Base-by-base conservation (phyloP, 768 basidiomycete species). In the Pleurotus giganteus region DNA sequence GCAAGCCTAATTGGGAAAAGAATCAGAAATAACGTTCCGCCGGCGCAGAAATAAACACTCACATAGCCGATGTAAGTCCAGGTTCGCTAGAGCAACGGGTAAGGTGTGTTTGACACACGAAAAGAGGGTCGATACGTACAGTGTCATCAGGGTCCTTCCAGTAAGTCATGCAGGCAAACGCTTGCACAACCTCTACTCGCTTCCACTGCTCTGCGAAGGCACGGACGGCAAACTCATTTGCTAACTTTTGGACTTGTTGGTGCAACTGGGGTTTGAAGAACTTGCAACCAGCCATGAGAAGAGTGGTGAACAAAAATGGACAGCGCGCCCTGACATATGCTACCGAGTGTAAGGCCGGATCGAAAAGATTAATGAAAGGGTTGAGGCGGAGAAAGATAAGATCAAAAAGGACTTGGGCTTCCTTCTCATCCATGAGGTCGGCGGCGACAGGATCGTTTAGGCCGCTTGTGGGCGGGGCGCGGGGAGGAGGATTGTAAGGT, bases 61-160 rank as follows among this genome's bases (percentile, higher is more conserved):
- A 88, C 89, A 69, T 91, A 88, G 55, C 91, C 91, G 66, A 94
- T 90, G 66, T 88, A 93, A 51, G 82, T 88, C 91, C 91, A 94
- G 11, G 90, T 91, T 42, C 86, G 81, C 88, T 90, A 65, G 24
- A 54, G 57, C 34, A 32, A 54, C 28, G 47, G 49, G 27, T 27
- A 57, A 55, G 58, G 57, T 65, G 60, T 36, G 58, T 43, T 63
- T 50, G 61, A 60, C 31, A 29, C 36, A 46, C 11, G 57, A 27
- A 51, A 26, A 45, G 41, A 50, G 52, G 32, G 54, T 54, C 47
- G 37, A 55, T 52, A 69, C 80, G 44, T 59, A 89, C 88, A 53
- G 84, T 89, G 61, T 96, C 94, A 58, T 89, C 85, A 36, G 91
- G 88, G 61, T 91, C 89, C 66, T 82, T 87, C 91, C 91, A 95